Evolutionary conservation across 2,329 filamentous ascomycete species (phyloP), one percentile per base, ranked within the genome.

Genomic region (Fusarium liriodendri): DNA sequence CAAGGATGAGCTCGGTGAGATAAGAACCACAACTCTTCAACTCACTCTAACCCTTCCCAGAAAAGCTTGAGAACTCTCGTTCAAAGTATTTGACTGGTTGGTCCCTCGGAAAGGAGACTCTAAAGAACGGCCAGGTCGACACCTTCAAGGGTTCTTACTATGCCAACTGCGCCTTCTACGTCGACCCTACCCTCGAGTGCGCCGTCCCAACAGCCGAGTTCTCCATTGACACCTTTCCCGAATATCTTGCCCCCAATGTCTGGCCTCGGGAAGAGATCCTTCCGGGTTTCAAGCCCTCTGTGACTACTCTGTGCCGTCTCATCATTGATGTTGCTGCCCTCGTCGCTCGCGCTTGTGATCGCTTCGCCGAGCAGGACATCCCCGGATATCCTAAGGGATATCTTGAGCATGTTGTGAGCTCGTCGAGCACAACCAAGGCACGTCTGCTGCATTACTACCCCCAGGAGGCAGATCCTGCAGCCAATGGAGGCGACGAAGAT

Each of bases 371-470:
- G 80, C 87, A 89, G 66, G 94, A 97, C 73, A 94, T 98, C 50
- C 85, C 90, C 0, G 93, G 87, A 3, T 98, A 98, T 80, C 90
- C 90, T 57, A 80, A 84, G 5, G 94, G 93, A 1, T 98, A 97
- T 79, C 87, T 99, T 5, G 95, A 98, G 84, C 90, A 91, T 63
- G 94, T 98, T 7, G 96, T 99, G 57, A 90, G 91, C 81, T 93
- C 91, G 0, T 98, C 95, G 58, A 92, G 91, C 37, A 97, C 94
- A 1, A 98, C 95, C 40, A 98, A 99, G 83, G 97, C 97, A 2
- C 88, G 97, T 14, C 86, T 99, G 32, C 85, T 98, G 77, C 97
- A 99, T 84, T 99, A 99, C 83, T 98, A 95, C 78, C 96, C 96
- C 2, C 88, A 88, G 79, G 84, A 83, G 25, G 80, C 81, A 11